phyloP scores from a whole-genome alignment of 2,329 filamentous ascomycete genomes.

The Pleoardoris graminearum region DNA sequence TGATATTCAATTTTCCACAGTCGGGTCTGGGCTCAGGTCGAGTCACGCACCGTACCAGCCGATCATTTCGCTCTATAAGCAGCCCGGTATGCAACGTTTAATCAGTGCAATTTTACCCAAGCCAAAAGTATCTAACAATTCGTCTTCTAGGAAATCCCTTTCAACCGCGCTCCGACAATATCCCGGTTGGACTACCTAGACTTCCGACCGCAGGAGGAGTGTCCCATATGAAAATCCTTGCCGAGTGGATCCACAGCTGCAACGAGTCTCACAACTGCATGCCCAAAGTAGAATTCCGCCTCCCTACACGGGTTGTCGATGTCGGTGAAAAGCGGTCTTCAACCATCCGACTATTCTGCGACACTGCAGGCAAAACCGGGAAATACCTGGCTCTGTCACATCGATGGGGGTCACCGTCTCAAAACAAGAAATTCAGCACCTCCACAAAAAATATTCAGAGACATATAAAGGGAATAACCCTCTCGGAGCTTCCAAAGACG shows the following conservation, averaged over 20 bases:
- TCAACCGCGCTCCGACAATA: not conserved
- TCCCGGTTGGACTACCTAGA: conserved; percentile 3
- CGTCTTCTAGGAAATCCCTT: no score
- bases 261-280: conserved; percentile 6
- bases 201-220: conserved; percentile 1
- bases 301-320: conserved; percentile 12
- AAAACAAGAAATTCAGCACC: conserved; percentile 13
- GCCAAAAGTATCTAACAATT: no score
- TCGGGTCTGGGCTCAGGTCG: not conserved
- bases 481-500: conserved; percentile 17
- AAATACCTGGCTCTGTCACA: conserved; percentile 18
- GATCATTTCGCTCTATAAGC: not conserved
- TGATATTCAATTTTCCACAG: not conserved
- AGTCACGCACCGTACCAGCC: not conserved
- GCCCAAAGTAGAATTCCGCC: not conserved
- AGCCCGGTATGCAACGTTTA: no score
- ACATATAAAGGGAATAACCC: not conserved
- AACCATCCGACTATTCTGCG: not conserved
- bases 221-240: conserved; percentile 6
- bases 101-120: no score
- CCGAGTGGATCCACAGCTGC: conserved; percentile 12
- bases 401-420: conserved; percentile 11
- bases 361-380: not conserved
- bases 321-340: not conserved
- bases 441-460: not conserved